phyloP scores from a whole-genome alignment of 352 stramenopile genomes.

The Globisporangium middletonii region DNA sequence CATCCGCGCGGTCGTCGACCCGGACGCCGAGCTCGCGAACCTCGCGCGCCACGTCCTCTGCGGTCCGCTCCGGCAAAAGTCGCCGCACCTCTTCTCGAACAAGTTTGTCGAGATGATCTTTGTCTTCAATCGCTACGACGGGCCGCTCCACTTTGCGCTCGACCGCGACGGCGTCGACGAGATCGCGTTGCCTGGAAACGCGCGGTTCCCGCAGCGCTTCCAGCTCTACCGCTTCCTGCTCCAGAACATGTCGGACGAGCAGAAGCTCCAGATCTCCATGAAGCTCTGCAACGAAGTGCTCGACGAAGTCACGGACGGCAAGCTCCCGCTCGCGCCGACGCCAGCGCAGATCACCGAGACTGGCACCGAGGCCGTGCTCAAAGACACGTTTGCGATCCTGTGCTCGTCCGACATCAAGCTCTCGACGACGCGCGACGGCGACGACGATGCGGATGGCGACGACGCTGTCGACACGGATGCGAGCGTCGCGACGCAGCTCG shows the following conservation, averaged over 20 bases:
- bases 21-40: slow-evolving; percentile 89
- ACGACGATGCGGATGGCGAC: slow-evolving; percentile 57
- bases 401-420: slow-evolving; percentile 87
- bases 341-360: slow-evolving; percentile 77
- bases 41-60: slow-evolving; percentile 92
- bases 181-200: slow-evolving; percentile 49
- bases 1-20: slow-evolving; percentile 91
- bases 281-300: slow-evolving; percentile 93
- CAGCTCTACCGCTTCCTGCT: slow-evolving; percentile 94
- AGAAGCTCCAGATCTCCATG: slow-evolving; percentile 95
- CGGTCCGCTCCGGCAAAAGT: slow-evolving; percentile 88
- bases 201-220: slow-evolving; percentile 59
- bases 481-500: slow-evolving; percentile 60
- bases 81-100: slow-evolving; percentile 92
- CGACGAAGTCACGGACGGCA: slow-evolving; percentile 84
- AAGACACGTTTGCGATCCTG: slow-evolving; percentile 84
- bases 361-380: slow-evolving; percentile 84
- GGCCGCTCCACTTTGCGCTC: slow-evolving; percentile 57
- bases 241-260: slow-evolving; percentile 92
- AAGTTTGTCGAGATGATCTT: slow-evolving; percentile 97
- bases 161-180: slow-evolving; percentile 62
- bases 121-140: slow-evolving; percentile 89
- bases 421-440: slow-evolving; percentile 36
- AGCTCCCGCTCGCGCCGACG: slow-evolving; percentile 56
- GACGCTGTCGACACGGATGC: slow-evolving; percentile 65